These are phyloP conservation scores for Starmerella cellae DNA, from an alignment of 805 yeast genomes.

Conservation along the genomic window DNA sequence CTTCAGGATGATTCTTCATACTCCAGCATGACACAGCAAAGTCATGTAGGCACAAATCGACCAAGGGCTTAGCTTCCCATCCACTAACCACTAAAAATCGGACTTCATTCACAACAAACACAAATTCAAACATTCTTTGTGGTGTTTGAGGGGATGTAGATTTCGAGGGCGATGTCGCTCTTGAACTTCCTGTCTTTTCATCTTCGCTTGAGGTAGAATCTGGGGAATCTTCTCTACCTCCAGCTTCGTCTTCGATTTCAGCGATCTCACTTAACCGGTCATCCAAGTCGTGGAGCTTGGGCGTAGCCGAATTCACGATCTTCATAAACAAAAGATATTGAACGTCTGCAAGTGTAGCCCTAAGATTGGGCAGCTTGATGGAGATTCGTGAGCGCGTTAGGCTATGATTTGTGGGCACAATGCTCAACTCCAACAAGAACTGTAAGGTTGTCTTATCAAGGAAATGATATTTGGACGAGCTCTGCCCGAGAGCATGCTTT, in stretches of 20 bases:
- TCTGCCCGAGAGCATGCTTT: constrained; percentile 39
- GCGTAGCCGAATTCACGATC: constrained; percentile 55
- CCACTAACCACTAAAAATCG: constrained; percentile 55
- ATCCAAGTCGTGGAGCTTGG: constrained; percentile 25
- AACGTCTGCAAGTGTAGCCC: constrained; percentile 65
- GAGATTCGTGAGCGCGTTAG: constrained; percentile 60
- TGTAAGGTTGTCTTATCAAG: constrained; percentile 66
- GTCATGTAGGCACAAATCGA: constrained; percentile 58
- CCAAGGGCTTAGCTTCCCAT: constrained; percentile 52
- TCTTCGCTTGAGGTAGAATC: background rate
- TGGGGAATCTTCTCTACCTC: background rate
- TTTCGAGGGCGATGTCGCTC: background rate
- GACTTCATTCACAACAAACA: constrained; percentile 53
- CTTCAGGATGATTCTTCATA: constrained; percentile 29
- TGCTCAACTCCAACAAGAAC: constrained; percentile 66
- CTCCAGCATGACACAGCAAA: constrained; percentile 48
- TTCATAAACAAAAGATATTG: constrained; percentile 84
- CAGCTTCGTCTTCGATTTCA: background rate
- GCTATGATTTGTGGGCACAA: constrained; percentile 64
- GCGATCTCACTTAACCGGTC: background rate
- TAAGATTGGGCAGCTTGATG: constrained; percentile 62
- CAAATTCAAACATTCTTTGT: constrained; percentile 62
- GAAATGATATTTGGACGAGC: constrained; percentile 42
- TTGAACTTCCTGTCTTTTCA: background rate
- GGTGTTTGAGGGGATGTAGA: background rate